A percentile compares a stretch with the other conserved stretches of the same genome.
These are phyloP conservation scores for Neurospora sp. DNA, from an alignment of 495 filamentous ascomycete species.

Conservation along the genomic window DNA sequence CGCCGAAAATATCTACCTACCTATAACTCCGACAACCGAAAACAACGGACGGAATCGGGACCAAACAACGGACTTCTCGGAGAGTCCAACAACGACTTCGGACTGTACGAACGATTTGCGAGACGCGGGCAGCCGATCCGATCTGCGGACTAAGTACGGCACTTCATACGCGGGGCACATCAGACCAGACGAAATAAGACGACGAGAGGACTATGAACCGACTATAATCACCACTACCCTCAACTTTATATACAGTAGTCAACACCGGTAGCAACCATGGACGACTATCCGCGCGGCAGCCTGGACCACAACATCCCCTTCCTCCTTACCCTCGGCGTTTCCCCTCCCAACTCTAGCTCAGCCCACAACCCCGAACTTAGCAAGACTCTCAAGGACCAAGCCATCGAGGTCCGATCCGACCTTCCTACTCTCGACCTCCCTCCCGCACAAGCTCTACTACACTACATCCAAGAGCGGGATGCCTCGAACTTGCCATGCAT, in stretches of 20 bases:
- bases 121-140: neutral
- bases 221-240: neutral
- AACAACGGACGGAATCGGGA: neutral
- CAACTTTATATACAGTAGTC: neutral
- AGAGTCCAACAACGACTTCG: neutral
- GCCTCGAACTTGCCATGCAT: slow-evolving; percentile 52
- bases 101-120: neutral
- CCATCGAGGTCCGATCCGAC: slow-evolving; percentile 53
- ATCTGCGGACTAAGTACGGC: neutral
- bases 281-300: slow-evolving; percentile 75
- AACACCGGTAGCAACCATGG: slow-evolving; percentile 42
- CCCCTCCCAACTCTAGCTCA: slow-evolving; percentile 16
- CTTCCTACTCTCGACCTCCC: slow-evolving; percentile 53
- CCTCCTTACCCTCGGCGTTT: slow-evolving; percentile 66
- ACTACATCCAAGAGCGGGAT: slow-evolving; percentile 57
- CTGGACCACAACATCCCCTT: slow-evolving; percentile 74
- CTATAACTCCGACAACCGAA: neutral
- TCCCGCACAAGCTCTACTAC: slow-evolving; percentile 54
- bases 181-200: neutral
- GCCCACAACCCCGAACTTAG: slow-evolving; percentile 26
- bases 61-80: neutral
- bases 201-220: neutral
- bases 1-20: neutral
- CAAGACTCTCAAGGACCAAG: slow-evolving; percentile 47
- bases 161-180: neutral